Evolutionary conservation across 2,329 filamentous ascomycete genomes (phyloP).

Genomic region (Trichocomaceae sp.): DNA sequence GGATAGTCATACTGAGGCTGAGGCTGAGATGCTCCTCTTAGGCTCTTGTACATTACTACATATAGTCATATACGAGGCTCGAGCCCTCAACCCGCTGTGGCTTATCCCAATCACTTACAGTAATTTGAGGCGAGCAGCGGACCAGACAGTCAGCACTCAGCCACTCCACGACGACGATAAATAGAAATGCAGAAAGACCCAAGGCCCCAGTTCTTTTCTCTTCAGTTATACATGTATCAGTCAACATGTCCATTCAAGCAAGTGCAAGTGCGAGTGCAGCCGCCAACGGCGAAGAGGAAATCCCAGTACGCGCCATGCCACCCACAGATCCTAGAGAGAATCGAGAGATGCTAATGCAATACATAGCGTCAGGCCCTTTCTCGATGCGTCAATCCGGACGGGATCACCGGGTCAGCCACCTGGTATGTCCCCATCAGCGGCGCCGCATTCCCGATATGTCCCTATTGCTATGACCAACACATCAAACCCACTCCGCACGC

Average conservation of each 20-base stretch:
- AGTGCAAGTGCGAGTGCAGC: neutral
- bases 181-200: neutral
- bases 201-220: neutral
- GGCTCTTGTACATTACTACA: no score
- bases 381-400: neutral
- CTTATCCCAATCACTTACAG: no score
- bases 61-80: no score
- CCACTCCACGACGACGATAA: conserved; percentile 1
- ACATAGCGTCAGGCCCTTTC: neutral
- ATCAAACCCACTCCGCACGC: neutral
- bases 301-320: neutral
- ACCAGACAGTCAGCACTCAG: neutral
- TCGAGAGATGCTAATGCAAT: conserved; percentile 1
- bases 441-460: neutral
- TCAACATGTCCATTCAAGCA: neutral
- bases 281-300: neutral
- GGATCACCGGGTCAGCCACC: neutral
- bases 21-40: no score
- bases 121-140: neutral
- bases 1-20: no score
- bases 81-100: no score
- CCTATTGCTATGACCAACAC: neutral
- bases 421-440: neutral
- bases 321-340: neutral
- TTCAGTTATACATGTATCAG: neutral